Base-by-base conservation (phyloP, 2,329 filamentous ascomycete genomes). In the Blastomyces parvus region DNA sequence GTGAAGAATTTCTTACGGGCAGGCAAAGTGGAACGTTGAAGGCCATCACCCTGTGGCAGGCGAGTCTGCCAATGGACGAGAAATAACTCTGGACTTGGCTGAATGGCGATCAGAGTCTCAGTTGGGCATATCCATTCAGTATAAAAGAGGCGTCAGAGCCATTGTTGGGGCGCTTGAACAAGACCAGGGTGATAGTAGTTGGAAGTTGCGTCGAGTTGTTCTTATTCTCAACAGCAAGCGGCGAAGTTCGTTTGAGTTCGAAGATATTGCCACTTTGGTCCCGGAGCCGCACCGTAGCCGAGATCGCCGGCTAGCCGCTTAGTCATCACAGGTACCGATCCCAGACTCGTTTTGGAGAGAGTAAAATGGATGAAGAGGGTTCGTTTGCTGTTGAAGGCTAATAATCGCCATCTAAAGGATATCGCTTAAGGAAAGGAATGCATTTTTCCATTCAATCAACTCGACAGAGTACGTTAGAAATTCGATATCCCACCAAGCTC, bases 1-100 rank as follows among this genome's bases (percentile, higher is more conserved):
- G 19, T 30, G 27, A 4, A 8, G 17, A 50, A 53, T 33, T 66
- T 50, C 79, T 69, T 72, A 83, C 81, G 69, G 79, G 79, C 66
- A 79, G 70, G 66, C 75, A 75, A 68, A 79, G 72, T 67, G 80
- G 76, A 68, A 77, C 74, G 72, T 81, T 79, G 69, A 82, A 81
- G 71, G 81, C 80, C 82, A 83, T 83, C 82, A 83, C 83, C 65
- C 77, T 70, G 60, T 38, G 46, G 38, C 44, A 6, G 48, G 50
- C 30, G 40, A 59, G 42, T 60, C 62, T 58, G 57, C 57, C 57
- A 59, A 48, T 48, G 6, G 42, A 48, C 48, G 9, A 36, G 38
- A 44, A 14, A 44, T 48, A 48, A 48, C 40, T 59, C 55, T 36
- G n/a, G 36, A 44, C 57, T 25, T 36, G 44, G 38, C 61, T 27